A percentile compares a stretch with the other conserved stretches of the same genome.
phyloP scores from a whole-genome alignment of 2,329 filamentous ascomycete species.

The Stemphylium vesicarium region DNA sequence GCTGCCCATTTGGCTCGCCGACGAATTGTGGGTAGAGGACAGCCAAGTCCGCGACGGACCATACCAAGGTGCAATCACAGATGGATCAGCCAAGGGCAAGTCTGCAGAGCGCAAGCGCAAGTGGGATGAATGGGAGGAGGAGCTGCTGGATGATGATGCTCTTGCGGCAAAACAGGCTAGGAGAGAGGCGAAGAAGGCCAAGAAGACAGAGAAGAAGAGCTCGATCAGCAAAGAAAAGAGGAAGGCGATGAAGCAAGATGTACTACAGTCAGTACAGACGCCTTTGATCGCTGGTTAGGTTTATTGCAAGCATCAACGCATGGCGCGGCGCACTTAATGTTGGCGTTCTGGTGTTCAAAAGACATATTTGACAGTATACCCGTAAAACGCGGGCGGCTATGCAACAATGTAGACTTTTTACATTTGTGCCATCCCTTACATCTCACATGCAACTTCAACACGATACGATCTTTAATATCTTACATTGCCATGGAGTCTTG shows the following conservation, averaged over 20 bases:
- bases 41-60: constrained; percentile 70
- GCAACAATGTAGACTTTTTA: not conserved
- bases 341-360: constrained; percentile 31
- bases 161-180: constrained; percentile 46
- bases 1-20: constrained; percentile 91
- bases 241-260: constrained; percentile 57
- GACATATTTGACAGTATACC: constrained; percentile 17
- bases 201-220: constrained; percentile 39
- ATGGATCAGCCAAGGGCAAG: constrained; percentile 26
- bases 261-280: constrained; percentile 52
- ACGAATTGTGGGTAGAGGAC: constrained; percentile 87
- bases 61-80: constrained; percentile 39
- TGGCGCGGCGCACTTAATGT: constrained; percentile 22
- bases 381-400: constrained; percentile 20
- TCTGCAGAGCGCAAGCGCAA: constrained; percentile 46
- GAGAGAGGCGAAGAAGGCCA: constrained; percentile 59
- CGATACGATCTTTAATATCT: not conserved
- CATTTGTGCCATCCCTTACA: not conserved
- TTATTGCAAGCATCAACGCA: constrained; percentile 5
- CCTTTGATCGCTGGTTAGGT: constrained; percentile 33
- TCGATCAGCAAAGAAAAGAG: constrained; percentile 56
- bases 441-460: not conserved
- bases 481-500: not conserved
- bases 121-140: constrained; percentile 48
- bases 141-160: constrained; percentile 45